These are phyloP conservation scores for Balansia obtecta DNA, from an alignment of 2,329 filamentous ascomycete genomes.

Conservation along the genomic window DNA sequence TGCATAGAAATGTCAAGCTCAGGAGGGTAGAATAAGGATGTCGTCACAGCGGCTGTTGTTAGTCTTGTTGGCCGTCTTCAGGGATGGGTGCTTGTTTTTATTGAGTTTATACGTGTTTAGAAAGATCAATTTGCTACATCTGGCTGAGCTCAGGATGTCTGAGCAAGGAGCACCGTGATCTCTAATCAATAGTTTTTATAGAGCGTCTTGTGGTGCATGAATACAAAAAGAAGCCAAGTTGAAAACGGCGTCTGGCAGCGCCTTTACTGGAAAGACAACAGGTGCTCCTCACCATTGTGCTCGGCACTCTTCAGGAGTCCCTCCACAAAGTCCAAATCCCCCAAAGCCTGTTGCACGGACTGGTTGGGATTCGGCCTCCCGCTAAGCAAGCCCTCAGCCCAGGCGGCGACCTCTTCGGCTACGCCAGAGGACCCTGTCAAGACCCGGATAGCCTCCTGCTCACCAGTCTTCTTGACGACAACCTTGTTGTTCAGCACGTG, in stretches of 20 bases:
- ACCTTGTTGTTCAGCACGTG: slow-evolving; percentile 29
- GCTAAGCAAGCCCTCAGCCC: slow-evolving; percentile 38
- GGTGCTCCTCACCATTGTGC: slow-evolving; percentile 7
- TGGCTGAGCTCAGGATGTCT: too few relatives aligned
- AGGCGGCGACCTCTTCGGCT: slow-evolving; percentile 46
- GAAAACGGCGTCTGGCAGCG: neutral
- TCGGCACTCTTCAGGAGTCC: slow-evolving; percentile 37
- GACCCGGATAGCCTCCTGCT: slow-evolving; percentile 19
- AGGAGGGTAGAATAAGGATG: neutral
- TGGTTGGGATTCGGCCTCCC: slow-evolving; percentile 39
- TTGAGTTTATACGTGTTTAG: too few relatives aligned
- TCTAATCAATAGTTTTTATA: too few relatives aligned
- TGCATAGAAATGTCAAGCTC: neutral
- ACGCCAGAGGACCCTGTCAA: slow-evolving; percentile 42
- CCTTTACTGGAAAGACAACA: neutral
- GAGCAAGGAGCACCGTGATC: too few relatives aligned
- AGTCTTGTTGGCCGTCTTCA: neutral
- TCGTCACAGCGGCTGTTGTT: neutral
- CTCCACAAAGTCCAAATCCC: slow-evolving; percentile 47
- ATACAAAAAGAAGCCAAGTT: too few relatives aligned
- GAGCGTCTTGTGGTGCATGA: too few relatives aligned
- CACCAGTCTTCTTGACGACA: slow-evolving; percentile 20
- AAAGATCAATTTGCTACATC: too few relatives aligned
- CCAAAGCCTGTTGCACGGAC: slow-evolving; percentile 43
- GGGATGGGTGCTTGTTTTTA: neutral